These are phyloP conservation scores for Amorphotheca resinae DNA, from an alignment of 495 filamentous ascomycete genomes.

Conservation along the genomic window DNA sequence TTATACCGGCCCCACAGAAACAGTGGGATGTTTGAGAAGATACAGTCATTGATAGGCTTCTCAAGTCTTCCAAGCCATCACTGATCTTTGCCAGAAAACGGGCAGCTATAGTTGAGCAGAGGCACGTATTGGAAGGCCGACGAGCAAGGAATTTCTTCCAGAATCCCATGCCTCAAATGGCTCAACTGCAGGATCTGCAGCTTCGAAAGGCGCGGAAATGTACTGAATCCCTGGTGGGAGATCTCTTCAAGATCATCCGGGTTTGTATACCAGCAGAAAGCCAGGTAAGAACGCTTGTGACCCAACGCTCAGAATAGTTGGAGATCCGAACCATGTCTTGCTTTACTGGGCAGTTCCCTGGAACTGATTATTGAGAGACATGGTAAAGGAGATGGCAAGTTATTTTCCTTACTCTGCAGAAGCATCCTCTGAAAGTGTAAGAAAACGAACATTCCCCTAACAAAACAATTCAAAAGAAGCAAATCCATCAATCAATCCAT, in stretches of 20 bases:
- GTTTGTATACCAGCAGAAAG: slow-evolving; percentile 30
- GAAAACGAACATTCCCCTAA: slow-evolving; percentile 17
- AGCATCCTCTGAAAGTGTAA: slow-evolving; percentile 32
- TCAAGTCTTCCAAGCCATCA: slow-evolving; percentile 40
- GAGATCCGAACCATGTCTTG: slow-evolving; percentile 39
- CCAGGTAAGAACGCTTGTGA: slow-evolving; percentile 41
- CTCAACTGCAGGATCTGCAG: slow-evolving; percentile 44
- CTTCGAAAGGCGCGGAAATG: slow-evolving; percentile 44
- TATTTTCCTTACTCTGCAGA: slow-evolving; percentile 44
- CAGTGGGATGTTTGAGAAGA: slow-evolving; percentile 30
- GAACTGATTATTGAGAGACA: slow-evolving; percentile 49
- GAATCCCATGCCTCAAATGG: slow-evolving; percentile 44
- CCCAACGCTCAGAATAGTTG: slow-evolving; percentile 40
- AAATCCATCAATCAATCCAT: slow-evolving; percentile 11
- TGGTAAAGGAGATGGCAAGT: slow-evolving; percentile 35
- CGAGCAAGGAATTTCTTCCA: slow-evolving; percentile 50
- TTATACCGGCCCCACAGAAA: slow-evolving; percentile 30
- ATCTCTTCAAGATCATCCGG: slow-evolving; percentile 37
- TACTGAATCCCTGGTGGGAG: slow-evolving; percentile 48
- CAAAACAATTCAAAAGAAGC: slow-evolving; percentile 19
- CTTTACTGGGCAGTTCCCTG: slow-evolving; percentile 34
- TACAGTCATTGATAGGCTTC: slow-evolving; percentile 34
- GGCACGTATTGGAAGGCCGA: slow-evolving; percentile 50
- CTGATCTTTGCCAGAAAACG: slow-evolving; percentile 50
- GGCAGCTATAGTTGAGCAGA: slow-evolving; percentile 45